Evolutionary conservation across 768 basidiomycete species (phyloP), one percentile per base, ranked within the genome.

Genomic region (Candolleomyces eurysporus): DNA sequence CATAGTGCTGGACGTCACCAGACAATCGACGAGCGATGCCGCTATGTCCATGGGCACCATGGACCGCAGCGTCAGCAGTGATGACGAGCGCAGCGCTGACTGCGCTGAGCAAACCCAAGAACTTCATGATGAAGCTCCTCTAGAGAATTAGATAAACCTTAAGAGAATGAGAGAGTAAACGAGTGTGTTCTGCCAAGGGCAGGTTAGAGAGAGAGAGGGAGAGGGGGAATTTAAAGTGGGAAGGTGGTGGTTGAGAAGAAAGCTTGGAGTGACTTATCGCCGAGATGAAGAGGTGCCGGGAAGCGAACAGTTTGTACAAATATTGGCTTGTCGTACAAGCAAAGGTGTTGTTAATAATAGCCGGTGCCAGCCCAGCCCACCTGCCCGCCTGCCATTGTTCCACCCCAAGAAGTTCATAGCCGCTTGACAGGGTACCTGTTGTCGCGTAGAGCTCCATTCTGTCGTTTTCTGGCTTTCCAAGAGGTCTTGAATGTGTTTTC

Each of bases 21-120:
- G 60, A 57, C 32, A 68, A 65, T 43, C 73, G 73, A 61, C 64
- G 68, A 5, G 69, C 66, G 53, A 74, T 46, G 36, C 67, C 72
- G 60, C 68, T 63, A 58, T 69, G 70, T 26, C 51, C 39, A 39
- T 54, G 49, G 17, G 16, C 16, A 32, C 43, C 60, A 30, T 61
- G 48, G 26, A 48, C 45, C 5, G 60, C 60, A 39, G 40, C 60
- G 45, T 56, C 43, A 50, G 54, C 53, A 31, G 26, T 42, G 11
- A 53, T 48, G 46, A 49, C 60, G 30, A 61, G 54, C 9, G 42
- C 42, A 19, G 60, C 8, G 21, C 36, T 11, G 52, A 54, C 53
- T 55, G 45, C 60, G 52, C 19, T 46, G 19, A 55, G 54, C 17
- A 61, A 45, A 36, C 39, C 53, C 22, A 48, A 46, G 31, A 61